These are phyloP conservation scores for Euclidium syriacum DNA, from an alignment of 345 rosid genomes.

Conservation along the genomic window DNA sequence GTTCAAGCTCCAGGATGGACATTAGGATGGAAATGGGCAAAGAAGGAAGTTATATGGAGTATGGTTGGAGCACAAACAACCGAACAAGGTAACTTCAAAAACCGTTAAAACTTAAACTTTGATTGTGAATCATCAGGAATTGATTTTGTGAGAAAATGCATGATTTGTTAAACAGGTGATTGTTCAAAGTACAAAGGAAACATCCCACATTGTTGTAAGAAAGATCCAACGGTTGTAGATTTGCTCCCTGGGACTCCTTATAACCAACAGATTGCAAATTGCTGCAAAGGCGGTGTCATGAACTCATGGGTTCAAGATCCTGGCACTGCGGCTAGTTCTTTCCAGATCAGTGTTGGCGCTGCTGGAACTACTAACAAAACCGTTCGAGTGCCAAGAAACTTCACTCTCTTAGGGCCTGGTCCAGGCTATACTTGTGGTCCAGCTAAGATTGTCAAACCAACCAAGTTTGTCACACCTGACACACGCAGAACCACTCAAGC, in stretches of 20 bases:
- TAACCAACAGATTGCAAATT: conserved; percentile 84
- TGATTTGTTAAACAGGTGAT: conserved; percentile 35
- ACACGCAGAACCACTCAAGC: conserved; percentile 84
- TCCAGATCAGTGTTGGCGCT: conserved; percentile 75
- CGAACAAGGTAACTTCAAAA: conserved; percentile 51
- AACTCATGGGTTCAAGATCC: conserved; percentile 85
- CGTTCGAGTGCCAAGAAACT: conserved; percentile 68
- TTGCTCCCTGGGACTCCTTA: conserved; percentile 81
- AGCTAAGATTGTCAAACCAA: conserved; percentile 64
- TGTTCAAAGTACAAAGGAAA: conserved; percentile 79
- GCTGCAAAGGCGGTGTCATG: conserved; percentile 89
- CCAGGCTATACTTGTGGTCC: conserved; percentile 93
- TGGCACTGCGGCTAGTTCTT: conserved; percentile 60
- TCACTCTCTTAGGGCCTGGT: conserved; percentile 81
- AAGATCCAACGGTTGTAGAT: conserved; percentile 77
- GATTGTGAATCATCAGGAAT: background rate
- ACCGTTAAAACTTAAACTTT: background rate
- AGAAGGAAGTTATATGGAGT: conserved; percentile 87
- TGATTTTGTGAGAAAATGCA: background rate
- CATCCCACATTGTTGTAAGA: conserved; percentile 83
- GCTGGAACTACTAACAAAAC: conserved; percentile 88
- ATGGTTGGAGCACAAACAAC: conserved; percentile 77
- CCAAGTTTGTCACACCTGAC: conserved; percentile 55
- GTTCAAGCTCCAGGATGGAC: conserved; percentile 88
- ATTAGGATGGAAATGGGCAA: conserved; percentile 88